Evolutionary conservation across 129 eudicot genomes (phyloP).

Genomic region (Escallonia rubra): DNA sequence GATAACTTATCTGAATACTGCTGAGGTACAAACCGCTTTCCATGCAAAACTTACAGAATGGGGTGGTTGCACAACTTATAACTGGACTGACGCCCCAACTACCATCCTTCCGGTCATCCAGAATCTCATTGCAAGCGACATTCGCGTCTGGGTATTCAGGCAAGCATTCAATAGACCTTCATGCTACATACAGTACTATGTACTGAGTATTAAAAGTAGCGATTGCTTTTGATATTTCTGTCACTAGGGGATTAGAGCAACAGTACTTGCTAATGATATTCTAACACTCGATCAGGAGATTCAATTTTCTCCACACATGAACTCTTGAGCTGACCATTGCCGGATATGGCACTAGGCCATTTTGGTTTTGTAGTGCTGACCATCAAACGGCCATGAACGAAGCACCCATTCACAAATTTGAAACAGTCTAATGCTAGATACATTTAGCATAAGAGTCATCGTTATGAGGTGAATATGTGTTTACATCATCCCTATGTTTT

Average conservation of each 20-base stretch:
- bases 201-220: no score
- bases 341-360: no score
- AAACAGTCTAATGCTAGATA: no score
- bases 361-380: no score
- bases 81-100: constrained; percentile 36
- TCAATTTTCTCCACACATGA: background rate
- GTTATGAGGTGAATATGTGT: no score
- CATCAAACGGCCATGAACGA: no score
- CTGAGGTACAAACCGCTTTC: constrained; percentile 47
- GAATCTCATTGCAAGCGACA: constrained; percentile 33
- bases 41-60: constrained; percentile 37
- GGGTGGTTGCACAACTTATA: constrained; percentile 15
- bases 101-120: constrained; percentile 39
- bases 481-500: background rate
- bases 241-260: background rate
- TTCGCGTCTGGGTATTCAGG: constrained; percentile 50
- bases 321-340: no score
- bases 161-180: background rate
- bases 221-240: no score
- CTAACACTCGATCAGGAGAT: no score
- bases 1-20: constrained; percentile 29
- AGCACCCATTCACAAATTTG: no score
- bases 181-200: background rate
- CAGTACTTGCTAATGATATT: background rate
- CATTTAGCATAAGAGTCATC: no score